Conservation (phyloP, 257 asterid species). For the Asclepias syriaca region DNA sequence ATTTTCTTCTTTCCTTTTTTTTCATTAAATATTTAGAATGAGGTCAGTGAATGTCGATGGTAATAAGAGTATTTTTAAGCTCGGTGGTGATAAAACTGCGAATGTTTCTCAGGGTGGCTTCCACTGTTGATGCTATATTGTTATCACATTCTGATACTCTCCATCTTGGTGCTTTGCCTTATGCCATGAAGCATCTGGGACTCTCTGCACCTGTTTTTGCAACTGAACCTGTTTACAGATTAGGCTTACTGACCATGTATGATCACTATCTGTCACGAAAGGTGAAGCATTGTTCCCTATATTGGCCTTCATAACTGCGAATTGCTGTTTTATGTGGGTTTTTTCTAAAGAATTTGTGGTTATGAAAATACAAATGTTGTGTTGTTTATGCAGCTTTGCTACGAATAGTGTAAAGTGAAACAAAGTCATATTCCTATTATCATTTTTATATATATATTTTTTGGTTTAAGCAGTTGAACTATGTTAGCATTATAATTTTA, state of each 20-base stretch:
- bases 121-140: slow-evolving; percentile 89
- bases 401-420: neutral
- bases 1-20: neutral
- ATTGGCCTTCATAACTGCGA: neutral
- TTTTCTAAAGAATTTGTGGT: neutral
- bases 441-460: too few species aligned
- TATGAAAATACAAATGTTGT: too few species aligned
- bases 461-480: neutral
- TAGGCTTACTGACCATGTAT: slow-evolving; percentile 93
- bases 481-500: neutral
- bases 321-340: neutral
- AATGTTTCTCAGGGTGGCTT: slow-evolving; percentile 71
- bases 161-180: slow-evolving; percentile 94
- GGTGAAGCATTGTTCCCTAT: slow-evolving; percentile 42
- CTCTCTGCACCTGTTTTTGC: slow-evolving; percentile 84
- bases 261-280: slow-evolving; percentile 91
- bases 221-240: slow-evolving; percentile 88
- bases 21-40: neutral
- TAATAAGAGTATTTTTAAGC: neutral
- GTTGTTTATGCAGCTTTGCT: neutral
- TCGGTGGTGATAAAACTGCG: slow-evolving; percentile 21
- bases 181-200: slow-evolving; percentile 85
- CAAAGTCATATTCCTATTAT: neutral
- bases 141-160: slow-evolving; percentile 93
- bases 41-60: neutral